phyloP scores from a whole-genome alignment of 257 asterid species.

The Vinca minor region DNA sequence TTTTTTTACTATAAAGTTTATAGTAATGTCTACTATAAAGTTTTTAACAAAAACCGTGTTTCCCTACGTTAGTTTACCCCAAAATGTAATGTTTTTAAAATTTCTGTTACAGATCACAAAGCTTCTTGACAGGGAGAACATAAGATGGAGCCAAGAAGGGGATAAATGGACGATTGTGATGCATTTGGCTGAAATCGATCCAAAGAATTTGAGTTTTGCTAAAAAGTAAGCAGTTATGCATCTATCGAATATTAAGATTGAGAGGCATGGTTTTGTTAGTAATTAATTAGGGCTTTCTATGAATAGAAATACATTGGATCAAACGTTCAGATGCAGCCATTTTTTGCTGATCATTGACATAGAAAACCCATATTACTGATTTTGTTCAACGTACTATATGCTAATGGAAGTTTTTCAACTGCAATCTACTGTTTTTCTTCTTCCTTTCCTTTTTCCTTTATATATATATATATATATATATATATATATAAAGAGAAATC shows the following conservation, averaged over 20 bases:
- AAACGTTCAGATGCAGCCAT: too few relatives aligned
- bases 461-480: too few relatives aligned
- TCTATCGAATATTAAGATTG: neutral
- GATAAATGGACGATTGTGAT: slow-evolving; percentile 46
- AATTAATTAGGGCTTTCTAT: neutral
- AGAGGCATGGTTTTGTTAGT: neutral
- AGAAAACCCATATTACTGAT: too few relatives aligned
- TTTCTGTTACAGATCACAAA: slow-evolving; percentile 45
- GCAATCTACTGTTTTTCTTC: too few relatives aligned
- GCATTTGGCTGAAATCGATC: slow-evolving; percentile 42
- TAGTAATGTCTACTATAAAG: neutral
- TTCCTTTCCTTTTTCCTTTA: too few relatives aligned
- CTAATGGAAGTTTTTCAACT: too few relatives aligned
- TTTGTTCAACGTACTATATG: too few relatives aligned
- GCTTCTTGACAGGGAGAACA: slow-evolving; percentile 52
- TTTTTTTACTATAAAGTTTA: neutral
- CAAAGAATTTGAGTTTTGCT: slow-evolving; percentile 42
- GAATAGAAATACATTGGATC: neutral
- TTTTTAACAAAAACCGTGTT: too few relatives aligned
- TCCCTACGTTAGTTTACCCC: too few relatives aligned
- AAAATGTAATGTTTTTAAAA: too few relatives aligned
- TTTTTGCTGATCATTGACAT: too few relatives aligned
- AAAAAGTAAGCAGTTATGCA: slow-evolving; percentile 3
- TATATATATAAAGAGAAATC: too few relatives aligned
- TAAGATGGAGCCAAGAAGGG: slow-evolving; percentile 68